Percentiles rank a stretch among this genome's conserved stretches.
These are phyloP conservation scores for Saururus chinensis DNA, from an alignment of 164 flowering plant genomes.

Conservation along the genomic window DNA sequence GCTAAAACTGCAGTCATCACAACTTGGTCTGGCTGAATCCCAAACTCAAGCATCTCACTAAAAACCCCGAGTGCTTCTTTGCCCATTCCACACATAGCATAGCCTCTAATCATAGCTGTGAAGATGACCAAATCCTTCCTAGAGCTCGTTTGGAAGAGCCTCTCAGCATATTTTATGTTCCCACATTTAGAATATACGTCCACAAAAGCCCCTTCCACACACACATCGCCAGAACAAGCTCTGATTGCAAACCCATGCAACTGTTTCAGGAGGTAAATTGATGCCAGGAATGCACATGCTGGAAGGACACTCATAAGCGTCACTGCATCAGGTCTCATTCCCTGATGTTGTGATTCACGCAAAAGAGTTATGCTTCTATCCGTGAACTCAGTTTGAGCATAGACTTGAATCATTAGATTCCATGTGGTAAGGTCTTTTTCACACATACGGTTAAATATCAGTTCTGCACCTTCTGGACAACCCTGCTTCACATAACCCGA, in stretches of 20 bases:
- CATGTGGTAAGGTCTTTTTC: conserved; percentile 56
- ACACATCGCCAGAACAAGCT: conserved; percentile 38
- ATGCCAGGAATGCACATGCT: conserved; percentile 48
- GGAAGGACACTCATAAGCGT: conserved; percentile 70
- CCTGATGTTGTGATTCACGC: conserved; percentile 39
- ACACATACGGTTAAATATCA: conserved; percentile 32
- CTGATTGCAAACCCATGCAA: conserved; percentile 59
- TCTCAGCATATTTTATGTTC: conserved; percentile 35
- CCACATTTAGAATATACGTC: conserved; percentile 77
- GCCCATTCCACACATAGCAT: conserved; percentile 80
- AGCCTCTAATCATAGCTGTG: conserved; percentile 76
- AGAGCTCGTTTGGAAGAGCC: conserved; percentile 34
- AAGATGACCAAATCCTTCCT: conserved; percentile 63
- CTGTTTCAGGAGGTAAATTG: conserved; percentile 44
- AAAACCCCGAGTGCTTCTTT: conserved; percentile 50
- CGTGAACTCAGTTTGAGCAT: conserved; percentile 42
- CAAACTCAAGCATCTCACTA: conserved; percentile 39
- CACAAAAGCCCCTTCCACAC: conserved; percentile 44
- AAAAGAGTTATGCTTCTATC: conserved; percentile 41
- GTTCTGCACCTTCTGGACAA: conserved; percentile 28
- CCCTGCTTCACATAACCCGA: conserved; percentile 36
- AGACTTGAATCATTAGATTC: conserved; percentile 66
- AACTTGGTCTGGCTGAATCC: conserved; percentile 60
- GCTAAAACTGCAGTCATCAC: conserved; percentile 54
- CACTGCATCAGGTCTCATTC: conserved; percentile 54